Conservation (phyloP, 257 asterid genomes). For the Solanum tarijense region DNA sequence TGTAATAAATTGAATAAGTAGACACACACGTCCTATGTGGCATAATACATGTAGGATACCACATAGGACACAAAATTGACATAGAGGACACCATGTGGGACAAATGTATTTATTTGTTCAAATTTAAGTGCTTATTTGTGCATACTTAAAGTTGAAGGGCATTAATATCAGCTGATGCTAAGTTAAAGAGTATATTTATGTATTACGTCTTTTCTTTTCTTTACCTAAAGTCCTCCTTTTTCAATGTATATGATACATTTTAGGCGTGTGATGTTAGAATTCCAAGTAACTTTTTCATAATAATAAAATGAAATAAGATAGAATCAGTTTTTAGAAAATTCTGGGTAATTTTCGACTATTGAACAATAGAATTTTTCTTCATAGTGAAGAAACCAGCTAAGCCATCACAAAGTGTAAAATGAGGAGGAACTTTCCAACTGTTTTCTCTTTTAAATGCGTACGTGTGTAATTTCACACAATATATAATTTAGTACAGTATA, state of each 20-base stretch:
- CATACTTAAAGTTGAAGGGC: too few relatives aligned
- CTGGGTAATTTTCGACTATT: not conserved
- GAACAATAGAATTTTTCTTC: not conserved
- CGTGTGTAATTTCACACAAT: not conserved
- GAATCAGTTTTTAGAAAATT: not conserved
- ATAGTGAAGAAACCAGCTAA: not conserved
- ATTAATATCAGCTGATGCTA: not conserved
- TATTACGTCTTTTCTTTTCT: not conserved
- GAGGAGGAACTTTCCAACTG: not conserved
- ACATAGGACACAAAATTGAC: too few relatives aligned
- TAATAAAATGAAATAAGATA: too few relatives aligned
- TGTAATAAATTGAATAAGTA: too few relatives aligned
- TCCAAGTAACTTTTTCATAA: not conserved
- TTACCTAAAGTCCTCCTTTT: not conserved
- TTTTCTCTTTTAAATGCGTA: not conserved
- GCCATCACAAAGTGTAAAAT: not conserved
- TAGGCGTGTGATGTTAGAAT: not conserved
- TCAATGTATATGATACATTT: not conserved
- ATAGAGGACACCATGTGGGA: fast-evolving
- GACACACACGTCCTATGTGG: too few relatives aligned
- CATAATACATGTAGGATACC: too few relatives aligned
- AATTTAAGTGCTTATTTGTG: too few relatives aligned
- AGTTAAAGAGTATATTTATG: too few relatives aligned
- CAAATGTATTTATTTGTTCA: too few relatives aligned
- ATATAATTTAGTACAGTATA: not conserved